These are phyloP conservation scores for Craterostigma plantagineum DNA, from an alignment of 257 asterid genomes.

Conservation along the genomic window DNA sequence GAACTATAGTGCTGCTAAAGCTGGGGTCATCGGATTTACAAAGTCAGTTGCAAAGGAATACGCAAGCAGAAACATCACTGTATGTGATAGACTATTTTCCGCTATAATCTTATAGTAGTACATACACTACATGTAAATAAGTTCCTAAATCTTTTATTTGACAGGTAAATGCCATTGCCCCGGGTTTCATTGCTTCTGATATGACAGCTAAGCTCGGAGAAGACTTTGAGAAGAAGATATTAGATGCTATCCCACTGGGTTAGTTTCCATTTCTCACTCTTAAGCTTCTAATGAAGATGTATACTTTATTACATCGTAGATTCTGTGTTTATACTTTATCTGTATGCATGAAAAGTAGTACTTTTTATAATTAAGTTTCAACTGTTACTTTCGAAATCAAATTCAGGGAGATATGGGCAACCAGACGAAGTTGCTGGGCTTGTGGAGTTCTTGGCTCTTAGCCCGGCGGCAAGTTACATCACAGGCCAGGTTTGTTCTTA, in stretches of 20 bases:
- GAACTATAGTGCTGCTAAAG: slow-evolving; percentile 96
- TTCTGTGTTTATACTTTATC: too few species aligned
- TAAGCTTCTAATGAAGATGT: slow-evolving; percentile 1
- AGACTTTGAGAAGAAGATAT: slow-evolving; percentile 65
- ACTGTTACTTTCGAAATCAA: slow-evolving; percentile 1
- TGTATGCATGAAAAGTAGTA: neutral
- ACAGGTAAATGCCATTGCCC: slow-evolving; percentile 93
- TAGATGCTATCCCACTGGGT: slow-evolving; percentile 82
- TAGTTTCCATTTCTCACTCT: slow-evolving; percentile 10
- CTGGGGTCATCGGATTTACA: slow-evolving; percentile 90
- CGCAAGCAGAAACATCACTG: slow-evolving; percentile 73
- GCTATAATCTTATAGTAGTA: too few species aligned
- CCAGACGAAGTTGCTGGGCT: slow-evolving; percentile 52
- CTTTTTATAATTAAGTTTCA: neutral
- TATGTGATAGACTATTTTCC: slow-evolving; percentile 14
- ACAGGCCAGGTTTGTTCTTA: slow-evolving; percentile 84
- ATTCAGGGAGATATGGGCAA: slow-evolving; percentile 44
- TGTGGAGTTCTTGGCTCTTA: slow-evolving; percentile 38
- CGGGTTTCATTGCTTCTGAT: slow-evolving; percentile 90
- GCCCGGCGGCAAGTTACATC: slow-evolving; percentile 58
- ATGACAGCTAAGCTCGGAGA: slow-evolving; percentile 73
- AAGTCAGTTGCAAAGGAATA: slow-evolving; percentile 93
- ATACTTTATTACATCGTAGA: too few species aligned
- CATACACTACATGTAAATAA: too few species aligned
- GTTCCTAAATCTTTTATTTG: neutral